Evolutionary conservation across 2,329 filamentous ascomycete genomes (phyloP).

Genomic region (Apiospora koreana): DNA sequence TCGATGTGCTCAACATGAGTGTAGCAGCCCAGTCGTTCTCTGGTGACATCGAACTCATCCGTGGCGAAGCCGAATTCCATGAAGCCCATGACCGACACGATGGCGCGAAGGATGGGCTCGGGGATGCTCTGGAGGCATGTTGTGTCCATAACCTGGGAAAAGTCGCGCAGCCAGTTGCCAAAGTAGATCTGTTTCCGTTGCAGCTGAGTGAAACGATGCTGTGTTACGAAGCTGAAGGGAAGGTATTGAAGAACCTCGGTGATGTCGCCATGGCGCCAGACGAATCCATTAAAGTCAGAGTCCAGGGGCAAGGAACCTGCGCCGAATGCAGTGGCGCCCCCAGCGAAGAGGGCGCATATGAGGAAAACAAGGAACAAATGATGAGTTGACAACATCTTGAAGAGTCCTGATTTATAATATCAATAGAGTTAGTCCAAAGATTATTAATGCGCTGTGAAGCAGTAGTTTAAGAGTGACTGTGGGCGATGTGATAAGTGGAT

Average conservation of each 20-base stretch:
- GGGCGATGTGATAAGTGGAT: neutral
- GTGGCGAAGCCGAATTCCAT: constrained; percentile 59
- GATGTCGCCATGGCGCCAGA: constrained; percentile 43
- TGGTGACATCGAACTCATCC: constrained; percentile 56
- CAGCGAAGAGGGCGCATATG: constrained; percentile 37
- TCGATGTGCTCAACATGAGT: constrained; percentile 56
- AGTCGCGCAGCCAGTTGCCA: constrained; percentile 50
- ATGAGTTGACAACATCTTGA: neutral
- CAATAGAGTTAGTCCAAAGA: neutral
- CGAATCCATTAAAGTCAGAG: constrained; percentile 42
- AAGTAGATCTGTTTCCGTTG: constrained; percentile 43
- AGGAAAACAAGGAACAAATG: constrained; percentile 20
- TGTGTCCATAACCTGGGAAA: constrained; percentile 55
- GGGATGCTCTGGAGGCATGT: constrained; percentile 54
- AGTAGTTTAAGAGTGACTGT: neutral
- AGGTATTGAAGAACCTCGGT: constrained; percentile 38
- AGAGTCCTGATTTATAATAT: neutral
- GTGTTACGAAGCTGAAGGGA: constrained; percentile 38
- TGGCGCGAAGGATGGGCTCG: constrained; percentile 52
- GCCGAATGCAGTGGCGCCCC: constrained; percentile 37
- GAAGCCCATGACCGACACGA: constrained; percentile 56
- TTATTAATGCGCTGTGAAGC: neutral
- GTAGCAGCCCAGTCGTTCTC: constrained; percentile 50
- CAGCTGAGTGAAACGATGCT: constrained; percentile 39
- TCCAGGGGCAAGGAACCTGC: constrained; percentile 38